Evolutionary conservation across 163 green algal genomes (phyloP), one percentile per base, ranked within the genome.

Genomic region (Prototheca cutis): DNA sequence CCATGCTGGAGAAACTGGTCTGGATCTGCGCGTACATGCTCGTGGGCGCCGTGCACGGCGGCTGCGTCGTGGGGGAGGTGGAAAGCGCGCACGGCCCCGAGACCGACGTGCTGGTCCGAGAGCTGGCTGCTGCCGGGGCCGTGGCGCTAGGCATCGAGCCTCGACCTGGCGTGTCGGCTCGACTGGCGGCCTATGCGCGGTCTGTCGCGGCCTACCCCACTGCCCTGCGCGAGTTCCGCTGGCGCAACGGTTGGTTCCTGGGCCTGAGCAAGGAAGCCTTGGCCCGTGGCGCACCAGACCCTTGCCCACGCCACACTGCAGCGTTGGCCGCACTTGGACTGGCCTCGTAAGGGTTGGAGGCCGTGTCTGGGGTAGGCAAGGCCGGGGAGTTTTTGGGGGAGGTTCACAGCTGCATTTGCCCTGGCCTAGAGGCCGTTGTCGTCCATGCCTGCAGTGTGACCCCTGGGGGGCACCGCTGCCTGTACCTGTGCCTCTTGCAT

Each of bases 1-100:
- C 74, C 21, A 97, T 97, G 90, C 81, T 96, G 51, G 93, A 99
- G 70, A 99, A 99, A 84, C 81, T 99, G 23, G 85, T 98, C 19
- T 99, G 93, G 93, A 99, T 99, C 58, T 87, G 80, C 55, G 82
- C 85, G 1, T 92, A 96, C 63, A 97, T 97, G 90, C 58, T 95
- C 27, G 74, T 97, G n/a, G 92, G 92, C 1, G 81, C 79, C 6
- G 72, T 73, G 55, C 79, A 95, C 67, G 69, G 73, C 31, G 80
- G 78, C 6, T 71, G 67, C 54, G 91, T 57, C 19, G 88, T 96
- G n/a, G 92, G 92, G 2, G 84, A 94, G 42, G 90, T 97, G 15
- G 84, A 95, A 72, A 55, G 40, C 19, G 7, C 28, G 36, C 74
- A 95, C 75, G 81, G 28, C n/a, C 47, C 4, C 34, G 64, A 88